Base-by-base conservation (phyloP, 2,329 filamentous ascomycete species). In the Aureobasidium sp. region DNA sequence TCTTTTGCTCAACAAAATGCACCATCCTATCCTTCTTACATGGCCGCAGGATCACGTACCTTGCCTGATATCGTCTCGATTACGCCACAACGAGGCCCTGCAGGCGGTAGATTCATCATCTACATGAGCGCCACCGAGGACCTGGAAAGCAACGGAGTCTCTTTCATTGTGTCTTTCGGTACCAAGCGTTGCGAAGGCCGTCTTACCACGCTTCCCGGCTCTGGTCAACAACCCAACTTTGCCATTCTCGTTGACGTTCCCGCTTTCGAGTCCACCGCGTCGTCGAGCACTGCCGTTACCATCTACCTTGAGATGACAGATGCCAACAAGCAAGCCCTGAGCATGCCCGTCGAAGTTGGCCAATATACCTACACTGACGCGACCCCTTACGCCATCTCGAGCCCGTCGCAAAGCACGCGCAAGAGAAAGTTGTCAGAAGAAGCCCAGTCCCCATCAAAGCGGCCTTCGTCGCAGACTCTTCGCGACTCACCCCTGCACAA, bases 121-220 rank as follows among this genome's bases (percentile, higher is more conserved):
- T 85, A 87, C 65, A 79, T 95, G 25, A 82, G 84, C 49, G 85
- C 86, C 38, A 78, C 84, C 56, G 88, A 87, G 71, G 85, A 95
- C 64, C 71, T 95, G 56, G 54, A 79, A 83, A 68, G 78, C 75
- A 51, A 32, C 37, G 48, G 48, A 38, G 45, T 35, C 34, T 27
- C 77, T 76, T 83, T 88, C 62, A 84, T 73, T 58, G 70, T 95
- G 52, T 79, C 84, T 41, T 94, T 95, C 68, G 89, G 88, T n/a
- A 77, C 79, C n/a, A 81, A 86, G 62, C 83, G 84, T 67, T 85
- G 83, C 67, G 75, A 80, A 52, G 83, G 83, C 55, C 78, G 83
- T 53, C 75, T 90, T 21, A 77, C 80, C 40, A 84, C 84, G 64
- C 65, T 75, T 71, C 73, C 71, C 72, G 65, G 76, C 70, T 60